Evolutionary conservation across 1,284 basidiomycete species (phyloP).

Genomic region (Melampsora abietis-canadensis): DNA sequence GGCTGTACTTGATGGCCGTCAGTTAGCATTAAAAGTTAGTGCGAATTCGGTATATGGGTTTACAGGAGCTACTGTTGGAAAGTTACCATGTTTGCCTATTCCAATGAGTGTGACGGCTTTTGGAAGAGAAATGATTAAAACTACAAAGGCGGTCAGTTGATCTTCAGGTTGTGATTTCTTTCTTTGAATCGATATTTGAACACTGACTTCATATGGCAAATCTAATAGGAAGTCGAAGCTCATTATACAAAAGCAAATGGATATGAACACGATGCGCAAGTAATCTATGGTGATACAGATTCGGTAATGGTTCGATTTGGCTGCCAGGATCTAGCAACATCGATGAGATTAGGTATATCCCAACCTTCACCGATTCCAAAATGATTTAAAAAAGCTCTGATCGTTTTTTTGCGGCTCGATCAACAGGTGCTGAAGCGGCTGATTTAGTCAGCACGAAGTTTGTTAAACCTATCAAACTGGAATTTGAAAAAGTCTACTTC

Average conservation of each 20-base stretch:
- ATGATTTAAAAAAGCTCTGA: background rate
- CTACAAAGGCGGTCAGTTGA: constrained; percentile 70
- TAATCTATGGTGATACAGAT: constrained; percentile 96
- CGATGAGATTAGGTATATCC: constrained; percentile 76
- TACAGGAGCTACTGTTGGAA: constrained; percentile 90
- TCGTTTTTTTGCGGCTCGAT: background rate
- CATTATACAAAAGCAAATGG: constrained; percentile 83
- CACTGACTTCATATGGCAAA: background rate
- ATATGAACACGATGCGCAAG: constrained; percentile 75
- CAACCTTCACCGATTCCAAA: background rate
- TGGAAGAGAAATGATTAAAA: constrained; percentile 95
- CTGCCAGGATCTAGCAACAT: constrained; percentile 72
- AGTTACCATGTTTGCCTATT: constrained; percentile 86
- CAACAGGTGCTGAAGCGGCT: constrained; percentile 82
- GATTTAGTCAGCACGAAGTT: constrained; percentile 87
- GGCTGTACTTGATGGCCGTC: constrained; percentile 88
- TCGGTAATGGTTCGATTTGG: constrained; percentile 97
- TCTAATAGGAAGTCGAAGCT: constrained; percentile 72
- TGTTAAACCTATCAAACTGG: constrained; percentile 88
- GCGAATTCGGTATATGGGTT: constrained; percentile 98
- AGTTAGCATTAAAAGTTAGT: constrained; percentile 91
- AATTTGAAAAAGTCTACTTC: constrained; percentile 97
- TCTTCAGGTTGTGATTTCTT: background rate
- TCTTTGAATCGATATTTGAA: background rate
- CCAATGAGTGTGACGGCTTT: constrained; percentile 89